Percentiles rank a stretch among this genome's conserved stretches.
phyloP scores from a whole-genome alignment of 129 eudicot species.

The Tanacetum coccineum region DNA sequence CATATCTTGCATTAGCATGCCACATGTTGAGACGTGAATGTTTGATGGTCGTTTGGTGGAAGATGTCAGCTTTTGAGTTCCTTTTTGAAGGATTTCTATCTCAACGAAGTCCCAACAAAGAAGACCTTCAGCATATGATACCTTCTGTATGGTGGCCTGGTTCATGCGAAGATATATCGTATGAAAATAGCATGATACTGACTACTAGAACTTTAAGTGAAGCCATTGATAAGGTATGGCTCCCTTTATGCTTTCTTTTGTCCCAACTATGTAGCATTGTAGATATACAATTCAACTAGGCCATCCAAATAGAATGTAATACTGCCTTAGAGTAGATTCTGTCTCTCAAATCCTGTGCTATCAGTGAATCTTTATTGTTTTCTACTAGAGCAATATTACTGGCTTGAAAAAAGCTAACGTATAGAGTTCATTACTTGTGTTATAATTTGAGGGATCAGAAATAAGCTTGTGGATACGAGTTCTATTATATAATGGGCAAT shows the following conservation, averaged over 20 bases:
- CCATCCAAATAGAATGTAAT: no score
- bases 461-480: slow-evolving; percentile 2
- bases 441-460: neutral
- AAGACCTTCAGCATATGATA: slow-evolving; percentile 80
- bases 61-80: slow-evolving; percentile 69
- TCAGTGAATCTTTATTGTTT: no score
- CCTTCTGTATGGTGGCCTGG: slow-evolving; percentile 99
- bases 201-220: slow-evolving; percentile 80
- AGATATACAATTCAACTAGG: no score
- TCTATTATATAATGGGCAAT: neutral
- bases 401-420: neutral
- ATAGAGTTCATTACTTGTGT: neutral
- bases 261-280: neutral
- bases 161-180: slow-evolving; percentile 74
- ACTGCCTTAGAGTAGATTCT: no score
- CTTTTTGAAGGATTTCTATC: slow-evolving; percentile 85
- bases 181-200: slow-evolving; percentile 88
- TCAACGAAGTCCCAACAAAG: slow-evolving; percentile 80
- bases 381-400: neutral
- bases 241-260: slow-evolving; percentile 11
- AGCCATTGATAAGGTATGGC: slow-evolving; percentile 63
- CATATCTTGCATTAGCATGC: slow-evolving; percentile 79
- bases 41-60: slow-evolving; percentile 95
- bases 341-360: no score
- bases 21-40: slow-evolving; percentile 78